Conservation (phyloP, 208 protist species). For the Balamuthia mandrillaris region DNA sequence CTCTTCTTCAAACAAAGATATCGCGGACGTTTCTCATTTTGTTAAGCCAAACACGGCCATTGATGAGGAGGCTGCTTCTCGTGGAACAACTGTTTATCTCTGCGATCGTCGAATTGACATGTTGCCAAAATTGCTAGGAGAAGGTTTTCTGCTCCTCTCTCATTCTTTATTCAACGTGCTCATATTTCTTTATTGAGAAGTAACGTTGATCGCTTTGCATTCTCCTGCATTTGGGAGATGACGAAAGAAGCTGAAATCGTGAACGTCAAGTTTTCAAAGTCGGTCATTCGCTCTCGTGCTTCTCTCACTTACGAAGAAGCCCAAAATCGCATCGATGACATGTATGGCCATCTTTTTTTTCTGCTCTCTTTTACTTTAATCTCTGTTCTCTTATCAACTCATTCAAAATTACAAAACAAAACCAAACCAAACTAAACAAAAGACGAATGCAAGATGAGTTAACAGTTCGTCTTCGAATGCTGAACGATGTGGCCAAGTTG, state of each 20-base stretch:
- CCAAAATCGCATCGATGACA: slow-evolving; percentile 44
- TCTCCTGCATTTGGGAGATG: slow-evolving; percentile 63
- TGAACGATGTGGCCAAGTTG: slow-evolving; percentile 29
- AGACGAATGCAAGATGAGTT: slow-evolving; percentile 16
- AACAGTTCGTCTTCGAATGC: slow-evolving; percentile 24
- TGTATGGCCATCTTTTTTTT: neutral
- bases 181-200: slow-evolving; percentile 17
- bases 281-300: slow-evolving; percentile 59
- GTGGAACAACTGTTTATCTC: slow-evolving; percentile 92
- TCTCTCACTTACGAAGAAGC: slow-evolving; percentile 62
- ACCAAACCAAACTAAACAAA: too few species aligned
- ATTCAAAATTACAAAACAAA: neutral
- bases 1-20: too few species aligned
- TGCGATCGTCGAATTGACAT: slow-evolving; percentile 94
- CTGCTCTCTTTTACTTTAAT: neutral
- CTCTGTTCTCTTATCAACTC: neutral
- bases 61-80: slow-evolving; percentile 87
- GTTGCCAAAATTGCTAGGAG: slow-evolving; percentile 86
- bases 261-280: slow-evolving; percentile 33
- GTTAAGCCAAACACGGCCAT: slow-evolving; percentile 80
- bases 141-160: neutral
- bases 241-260: slow-evolving; percentile 44
- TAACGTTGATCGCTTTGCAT: slow-evolving; percentile 60
- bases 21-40: slow-evolving; percentile 95
- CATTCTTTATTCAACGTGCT: neutral